Evolutionary conservation across 176 grass and related monocot genomes (phyloP).

Genomic region (Miscanthus lutarioriparius): DNA sequence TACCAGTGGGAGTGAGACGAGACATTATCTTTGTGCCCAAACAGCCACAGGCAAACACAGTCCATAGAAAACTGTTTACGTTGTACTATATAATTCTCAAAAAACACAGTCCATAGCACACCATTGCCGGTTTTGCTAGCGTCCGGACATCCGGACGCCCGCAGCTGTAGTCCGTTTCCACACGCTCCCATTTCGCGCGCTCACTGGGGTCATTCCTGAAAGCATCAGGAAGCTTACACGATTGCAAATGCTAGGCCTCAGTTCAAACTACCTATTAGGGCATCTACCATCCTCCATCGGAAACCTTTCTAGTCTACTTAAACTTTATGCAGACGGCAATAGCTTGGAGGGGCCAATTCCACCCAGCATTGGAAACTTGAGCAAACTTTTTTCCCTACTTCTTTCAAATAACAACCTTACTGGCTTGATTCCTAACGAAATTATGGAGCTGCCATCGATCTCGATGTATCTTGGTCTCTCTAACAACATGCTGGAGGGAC

Average conservation of each 20-base stretch:
- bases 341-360: conserved; percentile 7
- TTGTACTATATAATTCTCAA: no score
- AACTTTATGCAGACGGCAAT: neutral
- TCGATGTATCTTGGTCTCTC: neutral
- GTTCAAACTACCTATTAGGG: neutral
- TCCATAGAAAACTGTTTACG: no score
- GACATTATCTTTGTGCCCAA: no score
- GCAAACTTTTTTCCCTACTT: neutral
- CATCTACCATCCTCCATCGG: neutral
- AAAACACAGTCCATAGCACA: no score
- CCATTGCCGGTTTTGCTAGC: no score
- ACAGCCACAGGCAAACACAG: no score
- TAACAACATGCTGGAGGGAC: conserved; percentile 2
- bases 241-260: neutral
- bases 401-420: neutral
- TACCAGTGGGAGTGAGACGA: no score
- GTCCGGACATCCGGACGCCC: no score
- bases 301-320: neutral
- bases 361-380: neutral
- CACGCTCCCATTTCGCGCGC: no score
- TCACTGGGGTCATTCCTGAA: conserved; percentile 22
- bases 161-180: no score
- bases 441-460: neutral
- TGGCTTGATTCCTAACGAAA: neutral
- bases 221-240: conserved; percentile 24